Evolutionary conservation across 768 basidiomycete species (phyloP).

Genomic region (Tricholoma furcatifolium): DNA sequence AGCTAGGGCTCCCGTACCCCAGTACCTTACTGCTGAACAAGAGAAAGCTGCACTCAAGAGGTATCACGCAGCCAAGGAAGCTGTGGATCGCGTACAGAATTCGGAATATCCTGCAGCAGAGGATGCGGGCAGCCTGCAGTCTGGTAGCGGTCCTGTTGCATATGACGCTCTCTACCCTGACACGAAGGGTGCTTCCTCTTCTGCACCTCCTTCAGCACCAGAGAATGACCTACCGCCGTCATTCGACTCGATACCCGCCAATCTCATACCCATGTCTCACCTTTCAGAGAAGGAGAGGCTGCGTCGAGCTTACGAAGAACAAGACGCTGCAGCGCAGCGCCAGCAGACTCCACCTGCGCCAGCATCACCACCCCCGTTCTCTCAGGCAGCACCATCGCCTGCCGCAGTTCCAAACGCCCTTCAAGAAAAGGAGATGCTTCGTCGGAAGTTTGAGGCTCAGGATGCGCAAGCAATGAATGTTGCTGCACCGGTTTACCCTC

Average conservation of each 20-base stretch:
- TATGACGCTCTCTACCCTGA: conserved; percentile 63
- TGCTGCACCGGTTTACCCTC: conserved; percentile 15
- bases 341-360: conserved; percentile 15
- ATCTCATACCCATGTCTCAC: conserved; percentile 35
- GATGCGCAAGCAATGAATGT: conserved; percentile 34
- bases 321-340: conserved; percentile 56
- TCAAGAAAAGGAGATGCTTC: conserved; percentile 58
- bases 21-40: conserved; percentile 63
- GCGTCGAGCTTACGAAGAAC: conserved; percentile 61
- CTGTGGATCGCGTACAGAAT: conserved; percentile 61
- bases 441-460: conserved; percentile 55
- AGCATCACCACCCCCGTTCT: conserved; percentile 20
- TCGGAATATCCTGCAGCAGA: conserved; percentile 20
- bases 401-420: conserved; percentile 19
- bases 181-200: conserved; percentile 25
- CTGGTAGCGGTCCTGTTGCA: conserved; percentile 45
- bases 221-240: conserved; percentile 48
- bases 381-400: conserved; percentile 8
- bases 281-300: conserved; percentile 70
- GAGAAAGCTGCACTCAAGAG: conserved; percentile 71
- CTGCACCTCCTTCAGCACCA: conserved; percentile 14
- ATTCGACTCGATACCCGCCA: conserved; percentile 40
- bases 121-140: conserved; percentile 11
- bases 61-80: conserved; percentile 70
- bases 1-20: conserved; percentile 30